Percentiles rank a stretch among this genome's conserved stretches.
Conservation (phyloP, 177 flowering plant genomes). For the Vitis hybrid region DNA sequence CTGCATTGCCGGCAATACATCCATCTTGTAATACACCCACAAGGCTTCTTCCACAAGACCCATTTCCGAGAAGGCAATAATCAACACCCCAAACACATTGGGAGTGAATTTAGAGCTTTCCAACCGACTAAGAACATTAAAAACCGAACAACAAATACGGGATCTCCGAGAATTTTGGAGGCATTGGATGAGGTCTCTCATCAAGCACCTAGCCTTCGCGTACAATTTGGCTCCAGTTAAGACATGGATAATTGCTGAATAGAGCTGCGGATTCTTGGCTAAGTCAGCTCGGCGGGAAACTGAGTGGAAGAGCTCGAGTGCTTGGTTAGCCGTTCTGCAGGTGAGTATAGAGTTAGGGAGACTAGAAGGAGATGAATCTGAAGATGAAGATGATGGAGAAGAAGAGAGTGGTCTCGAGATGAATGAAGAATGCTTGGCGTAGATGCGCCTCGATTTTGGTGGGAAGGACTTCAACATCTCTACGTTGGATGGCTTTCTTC, state of each 20-base stretch:
- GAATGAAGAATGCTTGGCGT: not conserved
- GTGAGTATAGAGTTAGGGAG: slow-evolving; percentile 33
- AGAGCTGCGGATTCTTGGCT: slow-evolving; percentile 26
- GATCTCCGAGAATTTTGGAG: slow-evolving; percentile 33
- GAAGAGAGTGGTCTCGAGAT: slow-evolving; percentile 10
- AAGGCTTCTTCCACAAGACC: slow-evolving; percentile 63
- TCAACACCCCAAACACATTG: slow-evolving; percentile 48
- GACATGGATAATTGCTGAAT: slow-evolving; percentile 50
- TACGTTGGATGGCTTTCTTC: not conserved
- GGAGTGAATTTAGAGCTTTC: slow-evolving; percentile 26
- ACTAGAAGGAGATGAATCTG: slow-evolving; percentile 13
- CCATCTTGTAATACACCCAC: slow-evolving; percentile 55
- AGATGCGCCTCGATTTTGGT: slow-evolving; percentile 12
- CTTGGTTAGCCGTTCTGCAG: slow-evolving; percentile 30
- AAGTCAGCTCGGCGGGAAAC: slow-evolving; percentile 17
- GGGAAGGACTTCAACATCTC: slow-evolving; percentile 30
- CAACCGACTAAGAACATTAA: slow-evolving; percentile 30
- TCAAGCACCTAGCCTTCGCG: slow-evolving; percentile 53
- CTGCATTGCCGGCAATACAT: slow-evolving; percentile 40
- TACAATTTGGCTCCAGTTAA: slow-evolving; percentile 38
- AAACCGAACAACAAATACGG: slow-evolving; percentile 34
- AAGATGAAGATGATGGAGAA: slow-evolving; percentile 2
- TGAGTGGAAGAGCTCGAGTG: slow-evolving; percentile 43
- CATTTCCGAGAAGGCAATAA: slow-evolving; percentile 56
- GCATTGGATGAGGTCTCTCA: slow-evolving; percentile 49